phyloP scores from a whole-genome alignment of 78 protist species.

The Pelomyxa schiedti region DNA sequence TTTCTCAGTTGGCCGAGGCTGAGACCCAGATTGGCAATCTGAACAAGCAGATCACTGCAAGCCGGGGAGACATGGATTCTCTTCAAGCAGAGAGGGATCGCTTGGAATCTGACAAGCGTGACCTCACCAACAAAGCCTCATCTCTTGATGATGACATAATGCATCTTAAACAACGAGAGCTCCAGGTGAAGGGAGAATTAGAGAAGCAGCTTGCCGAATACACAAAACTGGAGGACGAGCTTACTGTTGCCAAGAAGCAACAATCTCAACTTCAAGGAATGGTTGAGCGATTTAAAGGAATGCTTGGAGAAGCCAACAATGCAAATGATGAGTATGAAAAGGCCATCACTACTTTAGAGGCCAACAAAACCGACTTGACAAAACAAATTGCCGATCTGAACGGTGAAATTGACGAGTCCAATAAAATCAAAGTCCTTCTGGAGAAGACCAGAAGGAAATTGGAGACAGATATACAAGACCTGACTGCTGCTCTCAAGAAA shows the following conservation, averaged over 20 bases:
- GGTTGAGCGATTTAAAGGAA: conserved; percentile 20
- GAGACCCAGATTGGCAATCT: conserved; percentile 29
- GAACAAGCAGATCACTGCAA: conserved; percentile 29
- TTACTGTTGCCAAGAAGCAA: conserved; percentile 31
- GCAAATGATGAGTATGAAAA: neutral
- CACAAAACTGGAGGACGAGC: conserved; percentile 45
- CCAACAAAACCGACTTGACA: neutral
- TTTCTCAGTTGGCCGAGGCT: conserved; percentile 28
- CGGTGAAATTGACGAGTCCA: conserved; percentile 22
- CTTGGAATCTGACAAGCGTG: conserved; percentile 35
- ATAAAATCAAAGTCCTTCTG: conserved; percentile 23
- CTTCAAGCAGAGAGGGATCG: conserved; percentile 30
- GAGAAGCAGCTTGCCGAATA: conserved; percentile 7
- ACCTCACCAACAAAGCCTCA: conserved; percentile 27
- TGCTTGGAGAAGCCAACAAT: neutral
- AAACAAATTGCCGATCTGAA: conserved; percentile 41
- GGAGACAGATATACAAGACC: neutral
- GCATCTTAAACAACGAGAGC: conserved; percentile 36
- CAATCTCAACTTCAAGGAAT: conserved; percentile 23
- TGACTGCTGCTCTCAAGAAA: neutral
- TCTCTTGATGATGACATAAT: conserved; percentile 45
- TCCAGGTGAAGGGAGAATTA: conserved; percentile 27
- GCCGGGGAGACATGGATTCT: conserved; percentile 32
- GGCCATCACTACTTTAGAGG: neutral
- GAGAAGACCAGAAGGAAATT: conserved; percentile 43